phyloP scores from a whole-genome alignment of 176 grass and related monocot species.

The Aegilops longissima region DNA sequence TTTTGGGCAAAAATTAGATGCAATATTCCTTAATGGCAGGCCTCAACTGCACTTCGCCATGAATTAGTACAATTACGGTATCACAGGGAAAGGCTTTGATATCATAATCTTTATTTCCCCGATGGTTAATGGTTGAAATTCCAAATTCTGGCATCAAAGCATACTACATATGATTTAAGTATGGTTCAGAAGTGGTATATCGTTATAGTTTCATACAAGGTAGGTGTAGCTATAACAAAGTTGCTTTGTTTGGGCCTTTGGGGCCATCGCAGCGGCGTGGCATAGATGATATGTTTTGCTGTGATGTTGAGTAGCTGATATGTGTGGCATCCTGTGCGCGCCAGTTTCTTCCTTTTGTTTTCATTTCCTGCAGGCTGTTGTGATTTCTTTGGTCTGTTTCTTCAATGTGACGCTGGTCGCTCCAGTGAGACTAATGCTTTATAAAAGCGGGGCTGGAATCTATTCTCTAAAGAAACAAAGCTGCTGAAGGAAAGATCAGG shows the following conservation, averaged over 20 bases:
- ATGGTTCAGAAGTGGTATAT: not conserved
- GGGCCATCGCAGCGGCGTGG: no score
- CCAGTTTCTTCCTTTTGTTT: not conserved
- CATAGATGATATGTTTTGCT: not conserved
- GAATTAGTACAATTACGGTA: not conserved
- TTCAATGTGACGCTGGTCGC: not conserved
- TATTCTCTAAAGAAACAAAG: not conserved
- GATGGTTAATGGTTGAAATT: conserved; percentile 33
- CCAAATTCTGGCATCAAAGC: conserved; percentile 35
- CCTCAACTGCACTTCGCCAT: not conserved
- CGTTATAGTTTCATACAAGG: not conserved
- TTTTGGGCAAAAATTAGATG: conserved; percentile 1
- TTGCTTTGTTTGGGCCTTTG: not conserved
- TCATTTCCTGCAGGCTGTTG: not conserved
- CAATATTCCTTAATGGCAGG: conserved; percentile 13
- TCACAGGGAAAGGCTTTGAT: not conserved
- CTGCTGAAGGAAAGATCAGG: not conserved
- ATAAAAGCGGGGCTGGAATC: not conserved
- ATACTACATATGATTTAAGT: conserved; percentile 36
- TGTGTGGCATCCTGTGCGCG: not conserved
- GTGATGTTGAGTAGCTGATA: not conserved
- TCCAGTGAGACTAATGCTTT: not conserved
- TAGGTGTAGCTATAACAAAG: conserved; percentile 10
- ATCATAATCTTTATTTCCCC: conserved; percentile 38
- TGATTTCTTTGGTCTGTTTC: not conserved